Percentiles rank a stretch among this genome's conserved stretches.
phyloP scores from a whole-genome alignment of 2,329 filamentous ascomycete species.

The Colletotrichum orchidophilum region DNA sequence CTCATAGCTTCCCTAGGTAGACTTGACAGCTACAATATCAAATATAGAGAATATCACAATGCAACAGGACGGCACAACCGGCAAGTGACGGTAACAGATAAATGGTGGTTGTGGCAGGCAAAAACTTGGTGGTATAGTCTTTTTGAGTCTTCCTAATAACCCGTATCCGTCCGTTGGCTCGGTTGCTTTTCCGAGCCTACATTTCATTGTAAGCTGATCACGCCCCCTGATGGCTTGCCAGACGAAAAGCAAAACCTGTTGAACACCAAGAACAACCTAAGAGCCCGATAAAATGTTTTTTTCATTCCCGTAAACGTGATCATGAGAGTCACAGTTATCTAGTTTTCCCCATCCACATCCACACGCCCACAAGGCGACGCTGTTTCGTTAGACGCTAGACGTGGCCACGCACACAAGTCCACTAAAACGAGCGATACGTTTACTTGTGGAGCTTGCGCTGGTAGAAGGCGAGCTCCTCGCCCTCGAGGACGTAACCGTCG shows the following conservation, averaged over 20 bases:
- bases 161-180: conserved; percentile 30
- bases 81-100: background rate
- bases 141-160: conserved; percentile 35
- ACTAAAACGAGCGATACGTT: conserved; percentile 43
- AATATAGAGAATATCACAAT: background rate
- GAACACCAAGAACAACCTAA: conserved; percentile 34
- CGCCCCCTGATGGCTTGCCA: conserved; percentile 23
- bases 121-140: conserved; percentile 35
- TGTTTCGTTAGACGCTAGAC: conserved; percentile 2
- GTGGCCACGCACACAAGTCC: background rate
- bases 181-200: conserved; percentile 26
- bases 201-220: conserved; percentile 25
- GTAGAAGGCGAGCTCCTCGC: conserved; percentile 99
- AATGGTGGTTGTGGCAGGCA: conserved; percentile 20
- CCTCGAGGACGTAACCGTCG: conserved; percentile 98
- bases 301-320: conserved; percentile 33
- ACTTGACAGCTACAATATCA: background rate
- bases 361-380: conserved; percentile 2
- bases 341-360: background rate
- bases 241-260: conserved; percentile 31
- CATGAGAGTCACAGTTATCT: conserved; percentile 10
- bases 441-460: conserved; percentile 99
- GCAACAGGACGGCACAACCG: too few species aligned
- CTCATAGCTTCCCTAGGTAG: background rate
- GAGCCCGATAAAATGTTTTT: conserved; percentile 33